A percentile compares a stretch with the other conserved stretches of the same genome.
Evolutionary conservation across 352 stramenopile species (phyloP).

Genomic region (Pilasporangium apinafurcum): DNA sequence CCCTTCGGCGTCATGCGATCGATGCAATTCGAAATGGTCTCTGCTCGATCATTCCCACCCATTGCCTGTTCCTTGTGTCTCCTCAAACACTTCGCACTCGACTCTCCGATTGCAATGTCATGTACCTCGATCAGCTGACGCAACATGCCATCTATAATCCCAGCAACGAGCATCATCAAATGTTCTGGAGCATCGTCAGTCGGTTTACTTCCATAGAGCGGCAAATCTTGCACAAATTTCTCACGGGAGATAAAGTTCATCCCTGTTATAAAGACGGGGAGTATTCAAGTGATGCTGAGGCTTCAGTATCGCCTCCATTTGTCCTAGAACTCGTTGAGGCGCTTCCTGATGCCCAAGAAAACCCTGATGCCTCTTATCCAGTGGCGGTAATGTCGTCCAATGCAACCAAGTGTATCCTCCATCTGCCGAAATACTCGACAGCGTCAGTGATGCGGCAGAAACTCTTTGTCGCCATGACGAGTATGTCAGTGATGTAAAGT

Average conservation of each 20-base stretch:
- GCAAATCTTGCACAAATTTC: conserved; percentile 32
- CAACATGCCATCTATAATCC: conserved; percentile 19
- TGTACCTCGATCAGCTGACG: conserved; percentile 17
- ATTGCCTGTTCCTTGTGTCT: conserved; percentile 37
- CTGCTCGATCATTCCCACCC: conserved; percentile 38
- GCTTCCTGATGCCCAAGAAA: conserved; percentile 28
- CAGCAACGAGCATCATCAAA: conserved; percentile 15
- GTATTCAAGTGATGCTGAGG: not conserved
- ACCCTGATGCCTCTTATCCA: conserved; percentile 55
- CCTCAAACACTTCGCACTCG: conserved; percentile 18
- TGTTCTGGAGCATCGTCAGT: conserved; percentile 38
- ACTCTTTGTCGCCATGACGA: conserved; percentile 51
- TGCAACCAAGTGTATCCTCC: conserved; percentile 23
- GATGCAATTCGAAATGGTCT: conserved; percentile 44
- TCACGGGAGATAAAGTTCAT: conserved; percentile 16
- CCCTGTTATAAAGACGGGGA: not conserved
- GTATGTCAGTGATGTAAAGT: too few relatives aligned
- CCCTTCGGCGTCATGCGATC: conserved; percentile 12
- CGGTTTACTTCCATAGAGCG: conserved; percentile 43
- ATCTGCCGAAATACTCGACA: conserved; percentile 59
- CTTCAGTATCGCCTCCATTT: conserved; percentile 5
- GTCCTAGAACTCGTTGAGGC: conserved; percentile 39
- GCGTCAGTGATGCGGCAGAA: conserved; percentile 41
- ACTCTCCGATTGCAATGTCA: conserved; percentile 26
- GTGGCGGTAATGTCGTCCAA: conserved; percentile 31